Conservation (phyloP, 2,329 filamentous ascomycete genomes). For the Dactylellina haptotyla region DNA sequence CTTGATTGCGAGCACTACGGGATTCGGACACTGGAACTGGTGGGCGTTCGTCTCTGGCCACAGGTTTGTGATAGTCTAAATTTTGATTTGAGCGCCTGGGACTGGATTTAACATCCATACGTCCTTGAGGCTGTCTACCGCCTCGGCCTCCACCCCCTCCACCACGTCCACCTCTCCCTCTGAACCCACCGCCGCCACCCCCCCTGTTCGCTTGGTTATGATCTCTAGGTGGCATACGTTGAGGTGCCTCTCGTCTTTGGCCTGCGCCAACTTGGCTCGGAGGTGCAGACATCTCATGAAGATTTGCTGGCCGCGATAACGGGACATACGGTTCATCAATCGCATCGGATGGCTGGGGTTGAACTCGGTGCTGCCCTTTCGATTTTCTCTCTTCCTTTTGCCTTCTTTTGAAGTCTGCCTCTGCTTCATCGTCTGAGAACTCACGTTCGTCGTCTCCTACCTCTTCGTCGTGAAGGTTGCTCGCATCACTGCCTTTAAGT, state of each 20-base stretch:
- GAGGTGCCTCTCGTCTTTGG: constrained; percentile 63
- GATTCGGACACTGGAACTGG: background rate
- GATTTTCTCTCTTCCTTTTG: constrained; percentile 69
- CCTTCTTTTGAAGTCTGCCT: constrained; percentile 83
- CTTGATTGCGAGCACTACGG: background rate
- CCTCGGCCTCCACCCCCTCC: too few relatives aligned
- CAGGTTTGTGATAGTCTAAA: constrained; percentile 7
- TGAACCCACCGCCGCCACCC: constrained; percentile 59
- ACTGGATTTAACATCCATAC: constrained; percentile 7
- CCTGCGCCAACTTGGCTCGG: constrained; percentile 60
- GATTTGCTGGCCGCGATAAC: constrained; percentile 73
- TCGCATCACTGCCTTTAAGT: constrained; percentile 89
- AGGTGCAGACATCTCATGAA: constrained; percentile 63
- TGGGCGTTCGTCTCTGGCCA: constrained; percentile 25
- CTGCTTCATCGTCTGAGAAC: constrained; percentile 96
- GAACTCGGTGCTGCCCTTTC: constrained; percentile 60
- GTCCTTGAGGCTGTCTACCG: constrained; percentile 13
- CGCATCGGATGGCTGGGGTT: constrained; percentile 70
- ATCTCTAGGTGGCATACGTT: constrained; percentile 62
- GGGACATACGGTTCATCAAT: constrained; percentile 76
- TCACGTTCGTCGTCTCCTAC: constrained; percentile 85
- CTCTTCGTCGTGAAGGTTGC: constrained; percentile 94
- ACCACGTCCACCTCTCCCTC: constrained; percentile 57
- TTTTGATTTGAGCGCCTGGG: constrained; percentile 18
- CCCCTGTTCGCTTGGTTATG: constrained; percentile 61